Conservation (phyloP, 2,329 filamentous ascomycete genomes). For the Sodiomyces alkalinus region DNA sequence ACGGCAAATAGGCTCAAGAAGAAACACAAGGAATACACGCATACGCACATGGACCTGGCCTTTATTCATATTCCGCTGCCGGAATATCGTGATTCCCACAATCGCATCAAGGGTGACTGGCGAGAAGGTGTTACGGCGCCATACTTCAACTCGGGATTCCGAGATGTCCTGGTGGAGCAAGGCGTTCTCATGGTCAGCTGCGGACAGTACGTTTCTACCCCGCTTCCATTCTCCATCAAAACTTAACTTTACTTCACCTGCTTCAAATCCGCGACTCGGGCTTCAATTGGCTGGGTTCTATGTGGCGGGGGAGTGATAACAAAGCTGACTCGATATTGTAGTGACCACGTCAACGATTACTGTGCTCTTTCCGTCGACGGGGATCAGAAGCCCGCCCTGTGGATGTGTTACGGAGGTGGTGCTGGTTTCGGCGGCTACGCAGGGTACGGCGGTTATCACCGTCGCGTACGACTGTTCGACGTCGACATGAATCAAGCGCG, state of each 20-base stretch:
- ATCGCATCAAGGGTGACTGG: conserved; percentile 54
- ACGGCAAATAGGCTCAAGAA: conserved; percentile 62
- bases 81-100: conserved; percentile 56
- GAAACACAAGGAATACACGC: conserved; percentile 69
- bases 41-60: conserved; percentile 87
- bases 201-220: conserved; percentile 53
- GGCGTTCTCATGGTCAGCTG: conserved; percentile 78
- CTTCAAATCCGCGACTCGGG: background rate
- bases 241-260: background rate
- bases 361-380: conserved; percentile 55
- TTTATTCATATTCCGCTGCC: conserved; percentile 96
- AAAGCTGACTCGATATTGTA: too few relatives aligned
- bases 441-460: conserved; percentile 73
- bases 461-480: conserved; percentile 78
- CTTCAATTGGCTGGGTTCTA: conserved; percentile 10
- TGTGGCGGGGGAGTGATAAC: too few relatives aligned
- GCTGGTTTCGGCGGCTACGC: conserved; percentile 90
- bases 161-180: conserved; percentile 73
- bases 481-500: conserved; percentile 82
- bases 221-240: conserved; percentile 4
- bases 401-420: conserved; percentile 97
- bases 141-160: conserved; percentile 81
- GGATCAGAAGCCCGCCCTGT: conserved; percentile 51
- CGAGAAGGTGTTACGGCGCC: conserved; percentile 79
- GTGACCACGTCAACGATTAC: conserved; percentile 94